A percentile compares a stretch with the other conserved stretches of the same genome.
Conservation (phyloP, 129 eudicot species). For the Calendula officinalis region DNA sequence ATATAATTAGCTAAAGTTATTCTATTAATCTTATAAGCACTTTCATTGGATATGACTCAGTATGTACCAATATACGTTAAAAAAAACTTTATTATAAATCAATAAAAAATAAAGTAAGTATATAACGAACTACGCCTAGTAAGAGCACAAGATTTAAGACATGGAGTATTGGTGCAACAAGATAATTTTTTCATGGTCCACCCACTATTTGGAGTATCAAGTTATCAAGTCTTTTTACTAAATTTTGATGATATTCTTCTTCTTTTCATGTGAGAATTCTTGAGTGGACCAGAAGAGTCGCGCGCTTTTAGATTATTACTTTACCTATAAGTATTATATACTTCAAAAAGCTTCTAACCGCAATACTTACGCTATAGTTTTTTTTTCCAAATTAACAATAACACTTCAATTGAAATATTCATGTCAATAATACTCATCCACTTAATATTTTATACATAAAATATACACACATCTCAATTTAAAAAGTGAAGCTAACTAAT, state of each 20-base stretch:
- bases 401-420: too few relatives aligned
- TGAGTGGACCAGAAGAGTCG: slow-evolving; percentile 5
- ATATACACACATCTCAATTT: too few relatives aligned
- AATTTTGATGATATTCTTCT: neutral
- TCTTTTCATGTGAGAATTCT: slow-evolving; percentile 12
- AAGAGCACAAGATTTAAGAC: neutral
- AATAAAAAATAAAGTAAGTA: neutral
- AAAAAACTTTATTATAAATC: neutral
- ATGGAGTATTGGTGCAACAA: neutral
- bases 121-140: neutral
- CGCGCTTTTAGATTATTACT: slow-evolving; percentile 3
- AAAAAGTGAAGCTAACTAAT: too few relatives aligned
- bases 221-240: neutral
- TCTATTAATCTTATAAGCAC: too few relatives aligned
- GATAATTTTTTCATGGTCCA: slow-evolving; percentile 2
- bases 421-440: too few relatives aligned
- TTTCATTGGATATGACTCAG: too few relatives aligned
- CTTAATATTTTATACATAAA: too few relatives aligned
- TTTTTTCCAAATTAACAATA: too few relatives aligned
- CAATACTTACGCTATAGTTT: too few relatives aligned
- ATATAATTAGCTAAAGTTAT: too few relatives aligned
- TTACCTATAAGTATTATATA: neutral
- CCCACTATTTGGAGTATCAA: slow-evolving; percentile 9
- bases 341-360: neutral
- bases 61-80: neutral